Evolutionary conservation across 2,329 filamentous ascomycete species (phyloP).

Genomic region (Exophiala alcalophila): DNA sequence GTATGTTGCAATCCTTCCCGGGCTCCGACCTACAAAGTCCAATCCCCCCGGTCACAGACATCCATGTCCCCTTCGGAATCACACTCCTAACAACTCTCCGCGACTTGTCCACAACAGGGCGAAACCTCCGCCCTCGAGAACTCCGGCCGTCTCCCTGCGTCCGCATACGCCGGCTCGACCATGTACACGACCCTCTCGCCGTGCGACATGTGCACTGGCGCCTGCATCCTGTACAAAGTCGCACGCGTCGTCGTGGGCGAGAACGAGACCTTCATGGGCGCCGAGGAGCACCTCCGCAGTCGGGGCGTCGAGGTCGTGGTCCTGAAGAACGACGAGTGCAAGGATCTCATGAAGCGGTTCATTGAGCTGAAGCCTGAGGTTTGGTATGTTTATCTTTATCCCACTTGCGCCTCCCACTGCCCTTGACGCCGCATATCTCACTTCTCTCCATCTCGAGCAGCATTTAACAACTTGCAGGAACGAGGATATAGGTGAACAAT

Average conservation of each 20-base stretch:
- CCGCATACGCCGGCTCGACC: constrained; percentile 67
- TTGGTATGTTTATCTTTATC: constrained; percentile 52
- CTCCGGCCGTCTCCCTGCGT: constrained; percentile 67
- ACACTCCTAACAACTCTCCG: not conserved
- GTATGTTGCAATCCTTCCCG: constrained; percentile 43
- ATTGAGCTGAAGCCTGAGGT: constrained; percentile 69
- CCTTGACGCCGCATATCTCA: too few species aligned
- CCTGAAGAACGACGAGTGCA: constrained; percentile 62
- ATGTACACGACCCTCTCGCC: constrained; percentile 81
- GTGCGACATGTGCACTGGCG: constrained; percentile 79
- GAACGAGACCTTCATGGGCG: constrained; percentile 71
- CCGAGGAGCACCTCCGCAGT: constrained; percentile 66
- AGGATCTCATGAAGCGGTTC: constrained; percentile 67
- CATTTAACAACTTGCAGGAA: constrained; percentile 45
- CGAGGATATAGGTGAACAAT: constrained; percentile 52
- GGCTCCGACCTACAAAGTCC: not conserved
- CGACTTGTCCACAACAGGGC: constrained; percentile 48
- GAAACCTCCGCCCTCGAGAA: constrained; percentile 75
- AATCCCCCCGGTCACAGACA: too few species aligned
- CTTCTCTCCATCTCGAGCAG: constrained; percentile 3
- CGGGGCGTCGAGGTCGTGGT: constrained; percentile 72
- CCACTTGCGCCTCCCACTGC: not conserved
- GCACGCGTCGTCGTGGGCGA: constrained; percentile 72
- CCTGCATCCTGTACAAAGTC: constrained; percentile 73
- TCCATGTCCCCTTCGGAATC: not conserved